A percentile compares a stretch with the other conserved stretches of the same genome.
phyloP scores from a whole-genome alignment of 2,329 filamentous ascomycete genomes.

The Westerdykella ornata region DNA sequence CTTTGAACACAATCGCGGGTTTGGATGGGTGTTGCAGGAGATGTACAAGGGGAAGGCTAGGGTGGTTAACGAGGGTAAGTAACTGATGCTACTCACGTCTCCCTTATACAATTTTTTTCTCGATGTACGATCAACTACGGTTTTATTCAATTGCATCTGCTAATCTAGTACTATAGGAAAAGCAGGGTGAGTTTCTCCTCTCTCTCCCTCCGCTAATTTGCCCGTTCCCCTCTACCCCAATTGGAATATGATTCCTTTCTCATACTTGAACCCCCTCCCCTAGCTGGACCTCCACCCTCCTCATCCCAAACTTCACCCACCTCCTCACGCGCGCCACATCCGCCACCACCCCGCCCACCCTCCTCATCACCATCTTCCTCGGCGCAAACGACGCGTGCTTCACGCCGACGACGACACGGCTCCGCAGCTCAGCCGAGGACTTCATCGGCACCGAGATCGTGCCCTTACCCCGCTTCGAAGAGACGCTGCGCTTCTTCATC shows the following conservation, averaged over 20 bases:
- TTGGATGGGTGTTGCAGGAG: conserved; percentile 23
- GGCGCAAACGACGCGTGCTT: conserved; percentile 39
- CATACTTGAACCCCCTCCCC: not conserved
- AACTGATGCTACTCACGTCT: not conserved
- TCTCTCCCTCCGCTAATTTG: not conserved
- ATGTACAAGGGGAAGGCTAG: conserved; percentile 22
- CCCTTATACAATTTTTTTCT: too few species aligned
- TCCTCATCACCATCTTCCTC: conserved; percentile 38
- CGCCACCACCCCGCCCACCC: conserved; percentile 18
- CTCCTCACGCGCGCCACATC: conserved; percentile 18
- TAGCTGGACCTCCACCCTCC: conserved; percentile 25
- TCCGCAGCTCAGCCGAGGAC: too few species aligned
- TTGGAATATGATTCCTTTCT: conserved; percentile 1
- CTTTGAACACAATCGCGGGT: conserved; percentile 20
- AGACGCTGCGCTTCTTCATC: conserved; percentile 33
- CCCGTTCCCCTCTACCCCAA: not conserved
- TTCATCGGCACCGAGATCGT: conserved; percentile 32
- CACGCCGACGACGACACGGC: conserved; percentile 2
- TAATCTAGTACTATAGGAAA: conserved; percentile 10
- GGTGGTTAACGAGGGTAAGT: conserved; percentile 28
- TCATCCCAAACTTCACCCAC: conserved; percentile 19
- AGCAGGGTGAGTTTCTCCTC: conserved; percentile 16
- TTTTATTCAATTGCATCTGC: not conserved
- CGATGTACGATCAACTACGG: too few species aligned
- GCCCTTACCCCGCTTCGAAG: conserved; percentile 28